Base-by-base conservation (phyloP, 2,329 filamentous ascomycete species). In the Dactylellina leptospora region DNA sequence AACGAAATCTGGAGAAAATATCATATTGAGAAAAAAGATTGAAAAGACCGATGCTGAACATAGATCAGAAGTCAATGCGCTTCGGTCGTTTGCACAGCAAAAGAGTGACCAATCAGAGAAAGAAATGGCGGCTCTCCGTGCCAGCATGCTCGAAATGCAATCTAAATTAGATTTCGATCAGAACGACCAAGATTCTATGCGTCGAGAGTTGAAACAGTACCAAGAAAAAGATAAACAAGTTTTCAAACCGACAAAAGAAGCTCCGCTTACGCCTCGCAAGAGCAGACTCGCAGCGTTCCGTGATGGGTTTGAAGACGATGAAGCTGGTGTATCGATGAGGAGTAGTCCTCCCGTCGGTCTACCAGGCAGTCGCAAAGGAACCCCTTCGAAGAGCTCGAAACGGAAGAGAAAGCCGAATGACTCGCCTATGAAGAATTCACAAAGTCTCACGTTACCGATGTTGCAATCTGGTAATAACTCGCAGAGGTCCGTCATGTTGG, bases 371-470 rank as follows among this genome's bases (percentile, higher is more conserved):
- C 59, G 69, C 27, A 44, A 60, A 36, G 44, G 51, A 18, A 73
- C 60, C 6, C 69, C 69, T 13, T 64, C 68, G 11, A 73, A 73
- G 50, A 61, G 60, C 25, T 54, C 60, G 16, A 73, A 73, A 11
- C 69, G 69, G 54, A 73, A 73, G 69, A 66, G 69, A 51, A 73
- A 64, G 38, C 54, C 40, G 27, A 66, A 54, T 36, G 66, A 63
- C 3, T 71, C 66, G 20, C 66, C 66, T 25, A 63, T 71, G 66
- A 71, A 71, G 66, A 51, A 59, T 18, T 71, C 66, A 9, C 66
- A 71, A 44, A 71, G 51, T 4, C 42, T 71, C 11, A 63, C 48
- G 51, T 58, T 71, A 36, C 66, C 66, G 3, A 71, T 71, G 6
- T 27, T 71, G 4, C 58, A 71, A 16, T 71, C 66, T 1, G 45